Base-by-base conservation (phyloP, 1,284 basidiomycete genomes). In the Hemileia vastatrix region DNA sequence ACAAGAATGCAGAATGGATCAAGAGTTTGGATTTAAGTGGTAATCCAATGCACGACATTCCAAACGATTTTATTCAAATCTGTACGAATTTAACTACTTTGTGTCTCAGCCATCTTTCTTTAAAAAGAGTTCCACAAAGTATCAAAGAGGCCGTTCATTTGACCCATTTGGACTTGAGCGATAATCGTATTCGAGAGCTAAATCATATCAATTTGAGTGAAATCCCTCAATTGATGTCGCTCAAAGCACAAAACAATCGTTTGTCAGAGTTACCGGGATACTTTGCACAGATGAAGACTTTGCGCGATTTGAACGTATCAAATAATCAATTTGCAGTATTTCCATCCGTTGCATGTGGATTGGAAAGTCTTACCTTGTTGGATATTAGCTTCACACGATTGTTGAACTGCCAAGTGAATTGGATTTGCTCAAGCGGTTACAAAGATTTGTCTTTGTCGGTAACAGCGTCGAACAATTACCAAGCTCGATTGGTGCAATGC, bases 1-100 rank as follows among this genome's bases (percentile, higher is more conserved):
- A 98, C 76, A 81, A 84, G 63, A 85, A 91, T 67, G 90, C 92
- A 2, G 85, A 89, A 69, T 84, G 83, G 53, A 93, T 98, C 71
- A 80, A 88, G 68, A 86, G 83, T 54, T 85, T 98, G 63, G 90
- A 90, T 69, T 82, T 97, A 5, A 94, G 91, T 2, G 84, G 88
- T 63, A 98, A 98, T 73, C 92, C 94, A 1, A 91, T 95, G 83
- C 83, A 93, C 57, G 94, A 98, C 75, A 85, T 98, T 40, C 94
- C 95, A 0, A 83, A 90, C 53, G 95, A 98, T 77, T 98, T 98
- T 74, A 86, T 95, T 54, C 90, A 96, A 76, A 84, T 86, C 8
- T 96, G 91, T 72, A 84, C 83, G 2, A 83, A 80, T 4, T 81
- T 98, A 27, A 85, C 86, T 56, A 90, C 93, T 70, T 83, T 98